Base-by-base conservation (phyloP, 2,329 filamentous ascomycete genomes). In the Teratosphaeria pseudoeucalypti region DNA sequence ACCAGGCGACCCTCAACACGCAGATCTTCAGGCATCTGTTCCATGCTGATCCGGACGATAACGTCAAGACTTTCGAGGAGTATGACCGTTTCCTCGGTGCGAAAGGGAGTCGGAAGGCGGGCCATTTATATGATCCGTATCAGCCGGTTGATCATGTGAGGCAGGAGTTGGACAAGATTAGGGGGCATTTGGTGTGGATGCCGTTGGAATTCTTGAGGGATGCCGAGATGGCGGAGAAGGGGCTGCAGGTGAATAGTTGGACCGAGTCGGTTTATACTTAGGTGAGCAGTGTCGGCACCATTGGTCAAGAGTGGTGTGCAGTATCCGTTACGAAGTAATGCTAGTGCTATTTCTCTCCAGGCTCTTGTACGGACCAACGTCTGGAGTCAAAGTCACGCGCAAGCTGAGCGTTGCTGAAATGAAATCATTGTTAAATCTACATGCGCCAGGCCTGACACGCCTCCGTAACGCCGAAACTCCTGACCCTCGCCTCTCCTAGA, bases 181-280 rank as follows among this genome's bases (percentile, higher is more conserved):
- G 67, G 75, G 92, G 92, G 0, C 92, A 97, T 77, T 74, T 97
- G 49, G 92, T 97, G 6, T 95, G 90, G 89, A 92, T 96, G 86
- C 91, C 91, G n/a, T 73, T 97, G 68, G 84, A 91, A 54, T 97
- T 96, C 71, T 74, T 97, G 70, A 81, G 83, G 67, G 85, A 95
- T 64, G 90, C 86, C 0, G 82, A 89, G 67, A 95, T 97, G 91
- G 92, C 92, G 0, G 92, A 96, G 77, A 84, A 82, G 68, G 92
- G 92, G 0, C 70, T 97, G 73, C 86, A 91, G 74, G 85, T 97
- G 49, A 97, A 97, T 72, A 76, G 83, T 54, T 87, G 85, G 69
- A 97, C 92, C 0, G 90, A 96, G 79, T 90, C 89, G 81, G 84
- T 95, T 62, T 94, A 90, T 72, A 89, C 88, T 6, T 90, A 37